Percentiles rank a stretch among this genome's conserved stretches.
phyloP scores from a whole-genome alignment of 2,329 filamentous ascomycete genomes.

The Westerdykella sp. region DNA sequence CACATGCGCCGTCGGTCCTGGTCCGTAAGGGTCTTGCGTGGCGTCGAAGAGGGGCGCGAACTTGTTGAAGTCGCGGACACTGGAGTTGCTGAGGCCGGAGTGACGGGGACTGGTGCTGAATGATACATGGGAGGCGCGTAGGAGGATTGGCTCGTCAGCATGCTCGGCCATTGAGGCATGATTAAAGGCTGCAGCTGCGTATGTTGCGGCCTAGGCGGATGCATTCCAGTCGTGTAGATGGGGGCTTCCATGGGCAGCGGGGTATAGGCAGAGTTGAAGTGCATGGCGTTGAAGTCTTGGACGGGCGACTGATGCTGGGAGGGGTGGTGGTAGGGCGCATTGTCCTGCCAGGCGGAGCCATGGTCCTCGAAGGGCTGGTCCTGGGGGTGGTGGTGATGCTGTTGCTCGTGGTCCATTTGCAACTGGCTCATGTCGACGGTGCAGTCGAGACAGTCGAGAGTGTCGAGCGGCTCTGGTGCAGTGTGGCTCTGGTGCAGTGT shows the following conservation, averaged over 20 bases:
- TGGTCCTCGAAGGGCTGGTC: conserved; percentile 33
- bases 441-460: background rate
- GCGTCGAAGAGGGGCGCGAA: conserved; percentile 51
- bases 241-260: conserved; percentile 36
- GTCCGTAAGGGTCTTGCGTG: conserved; percentile 82
- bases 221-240: conserved; percentile 34
- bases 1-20: conserved; percentile 91
- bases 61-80: conserved; percentile 36
- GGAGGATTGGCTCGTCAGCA: conserved; percentile 39
- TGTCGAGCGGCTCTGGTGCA: conserved; percentile 12
- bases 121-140: conserved; percentile 36
- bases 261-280: conserved; percentile 29
- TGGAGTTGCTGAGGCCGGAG: conserved; percentile 35
- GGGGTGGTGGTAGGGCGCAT: conserved; percentile 25
- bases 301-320: conserved; percentile 35
- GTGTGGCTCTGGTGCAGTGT: no score
- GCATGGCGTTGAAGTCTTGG: conserved; percentile 33
- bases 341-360: conserved; percentile 28
- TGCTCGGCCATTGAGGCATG: conserved; percentile 38
- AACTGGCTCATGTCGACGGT: conserved; percentile 35
- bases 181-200: conserved; percentile 39
- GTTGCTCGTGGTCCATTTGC: conserved; percentile 39
- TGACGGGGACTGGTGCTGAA: conserved; percentile 33
- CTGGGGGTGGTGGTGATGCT: conserved; percentile 16
- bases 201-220: conserved; percentile 37